Conservation (phyloP, 208 protist genomes). For the Lotmaria passim region DNA sequence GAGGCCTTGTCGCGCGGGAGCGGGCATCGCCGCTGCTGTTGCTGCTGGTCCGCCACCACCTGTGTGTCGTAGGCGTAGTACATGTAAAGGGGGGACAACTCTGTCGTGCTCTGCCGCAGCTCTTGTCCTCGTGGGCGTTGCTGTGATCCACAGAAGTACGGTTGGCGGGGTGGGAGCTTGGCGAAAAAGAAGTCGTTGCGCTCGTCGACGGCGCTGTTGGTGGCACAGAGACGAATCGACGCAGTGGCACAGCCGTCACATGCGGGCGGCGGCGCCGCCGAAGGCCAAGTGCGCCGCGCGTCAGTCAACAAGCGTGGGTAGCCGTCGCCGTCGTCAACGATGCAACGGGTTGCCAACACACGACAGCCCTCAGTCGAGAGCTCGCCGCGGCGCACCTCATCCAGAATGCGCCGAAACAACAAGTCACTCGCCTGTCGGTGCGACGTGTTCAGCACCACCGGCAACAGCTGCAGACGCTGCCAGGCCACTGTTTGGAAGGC, state of each 20-base stretch:
- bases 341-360: constrained; percentile 10
- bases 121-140: too few species aligned
- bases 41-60: background rate
- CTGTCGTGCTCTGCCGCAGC: too few species aligned
- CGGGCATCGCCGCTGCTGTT: too few species aligned
- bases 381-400: constrained; percentile 60
- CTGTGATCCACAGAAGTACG: constrained; percentile 1
- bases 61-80: constrained; percentile 41
- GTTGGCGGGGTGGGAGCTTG: constrained; percentile 37
- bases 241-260: background rate
- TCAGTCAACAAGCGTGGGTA: background rate
- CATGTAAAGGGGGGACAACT: constrained; percentile 2
- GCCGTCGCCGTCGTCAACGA: background rate
- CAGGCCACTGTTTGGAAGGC: constrained; percentile 60
- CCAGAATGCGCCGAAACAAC: constrained; percentile 54
- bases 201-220: constrained; percentile 71
- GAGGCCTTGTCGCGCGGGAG: background rate
- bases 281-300: too few species aligned
- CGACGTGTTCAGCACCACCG: constrained; percentile 41
- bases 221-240: constrained; percentile 68
- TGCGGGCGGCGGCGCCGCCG: background rate
- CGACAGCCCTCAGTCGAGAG: constrained; percentile 25
- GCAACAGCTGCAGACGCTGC: constrained; percentile 38
- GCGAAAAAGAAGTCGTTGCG: constrained; percentile 69
- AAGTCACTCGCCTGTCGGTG: constrained; percentile 55